A percentile compares a stretch with the other conserved stretches of the same genome.
Evolutionary conservation across 257 asterid genomes (phyloP).

Genomic region (Ehretia macrophylla): DNA sequence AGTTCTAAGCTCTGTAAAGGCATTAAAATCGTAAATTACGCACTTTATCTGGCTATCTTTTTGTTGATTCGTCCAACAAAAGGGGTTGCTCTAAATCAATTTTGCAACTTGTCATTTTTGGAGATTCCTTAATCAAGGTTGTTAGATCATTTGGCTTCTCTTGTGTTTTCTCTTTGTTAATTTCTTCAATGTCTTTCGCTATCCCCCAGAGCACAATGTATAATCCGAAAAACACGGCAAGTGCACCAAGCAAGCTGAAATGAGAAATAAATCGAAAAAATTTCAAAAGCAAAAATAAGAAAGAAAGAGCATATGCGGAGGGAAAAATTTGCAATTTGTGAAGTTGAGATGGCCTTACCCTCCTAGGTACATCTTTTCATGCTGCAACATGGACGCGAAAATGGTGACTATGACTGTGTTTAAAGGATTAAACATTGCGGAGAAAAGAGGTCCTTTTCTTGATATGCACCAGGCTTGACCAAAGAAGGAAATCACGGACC

Average conservation of each 20-base stretch:
- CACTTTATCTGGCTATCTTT: background rate
- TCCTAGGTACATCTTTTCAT: conserved; percentile 65
- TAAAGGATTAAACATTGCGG: conserved; percentile 72
- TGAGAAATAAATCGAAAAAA: too few species aligned
- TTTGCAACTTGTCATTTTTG: conserved; percentile 16
- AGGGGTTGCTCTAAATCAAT: conserved; percentile 53
- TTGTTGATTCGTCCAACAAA: conserved; percentile 14
- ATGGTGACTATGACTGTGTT: conserved; percentile 45
- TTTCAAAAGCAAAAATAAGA: too few species aligned
- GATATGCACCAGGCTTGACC: conserved; percentile 65
- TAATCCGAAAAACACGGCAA: conserved; percentile 59
- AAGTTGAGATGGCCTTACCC: conserved; percentile 33
- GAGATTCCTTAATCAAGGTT: conserved; percentile 8
- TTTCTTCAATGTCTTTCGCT: conserved; percentile 39
- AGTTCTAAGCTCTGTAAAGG: too few species aligned
- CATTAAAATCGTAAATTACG: too few species aligned
- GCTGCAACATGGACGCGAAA: conserved; percentile 44
- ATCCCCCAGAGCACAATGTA: conserved; percentile 75
- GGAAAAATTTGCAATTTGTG: background rate
- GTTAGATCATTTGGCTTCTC: conserved; percentile 13
- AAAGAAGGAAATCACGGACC: conserved; percentile 48
- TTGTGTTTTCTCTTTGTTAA: conserved; percentile 10
- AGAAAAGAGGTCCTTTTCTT: conserved; percentile 54
- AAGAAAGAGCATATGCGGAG: too few species aligned
- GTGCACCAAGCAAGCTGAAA: conserved; percentile 53